These are phyloP conservation scores for Fusarium sp. DNA, from an alignment of 2,329 filamentous ascomycete genomes.

Conservation along the genomic window DNA sequence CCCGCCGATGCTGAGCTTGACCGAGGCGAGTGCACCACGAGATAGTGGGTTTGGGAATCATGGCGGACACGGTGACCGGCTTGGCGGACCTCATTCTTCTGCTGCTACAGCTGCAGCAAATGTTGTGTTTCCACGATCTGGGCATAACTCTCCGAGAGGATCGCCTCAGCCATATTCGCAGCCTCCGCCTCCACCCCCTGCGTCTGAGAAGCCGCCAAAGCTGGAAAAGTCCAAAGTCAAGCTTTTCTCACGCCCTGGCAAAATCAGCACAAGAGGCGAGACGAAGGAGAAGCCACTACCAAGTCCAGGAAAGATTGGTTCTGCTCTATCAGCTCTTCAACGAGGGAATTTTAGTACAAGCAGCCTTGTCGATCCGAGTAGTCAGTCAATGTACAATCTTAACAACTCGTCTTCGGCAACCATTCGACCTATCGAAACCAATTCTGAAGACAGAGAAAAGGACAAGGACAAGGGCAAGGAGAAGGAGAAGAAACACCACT, in stretches of 20 bases:
- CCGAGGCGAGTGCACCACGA: slow-evolving; percentile 69
- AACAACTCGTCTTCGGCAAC: slow-evolving; percentile 82
- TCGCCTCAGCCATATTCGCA: slow-evolving; percentile 50
- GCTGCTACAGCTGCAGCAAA: slow-evolving; percentile 77
- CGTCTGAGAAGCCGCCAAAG: slow-evolving; percentile 66
- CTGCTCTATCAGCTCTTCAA: slow-evolving; percentile 71
- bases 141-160: slow-evolving; percentile 60
- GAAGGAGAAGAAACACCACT: slow-evolving; percentile 82
- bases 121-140: slow-evolving; percentile 74
- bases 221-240: slow-evolving; percentile 82
- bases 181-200: slow-evolving; percentile 51
- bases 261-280: slow-evolving; percentile 76
- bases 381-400: slow-evolving; percentile 73
- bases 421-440: slow-evolving; percentile 69
- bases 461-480: slow-evolving; percentile 63
- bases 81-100: slow-evolving; percentile 66
- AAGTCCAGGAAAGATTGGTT: slow-evolving; percentile 76
- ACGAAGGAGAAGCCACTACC: slow-evolving; percentile 72
- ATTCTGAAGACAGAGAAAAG: slow-evolving; percentile 55
- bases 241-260: slow-evolving; percentile 80
- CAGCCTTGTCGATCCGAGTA: slow-evolving; percentile 70
- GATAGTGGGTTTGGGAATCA: slow-evolving; percentile 62
- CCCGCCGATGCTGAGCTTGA: slow-evolving; percentile 70
- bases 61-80: slow-evolving; percentile 59
- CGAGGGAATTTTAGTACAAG: slow-evolving; percentile 75